phyloP scores from a whole-genome alignment of 106 monocot genomes.

The Acanthochlamys bracteata region DNA sequence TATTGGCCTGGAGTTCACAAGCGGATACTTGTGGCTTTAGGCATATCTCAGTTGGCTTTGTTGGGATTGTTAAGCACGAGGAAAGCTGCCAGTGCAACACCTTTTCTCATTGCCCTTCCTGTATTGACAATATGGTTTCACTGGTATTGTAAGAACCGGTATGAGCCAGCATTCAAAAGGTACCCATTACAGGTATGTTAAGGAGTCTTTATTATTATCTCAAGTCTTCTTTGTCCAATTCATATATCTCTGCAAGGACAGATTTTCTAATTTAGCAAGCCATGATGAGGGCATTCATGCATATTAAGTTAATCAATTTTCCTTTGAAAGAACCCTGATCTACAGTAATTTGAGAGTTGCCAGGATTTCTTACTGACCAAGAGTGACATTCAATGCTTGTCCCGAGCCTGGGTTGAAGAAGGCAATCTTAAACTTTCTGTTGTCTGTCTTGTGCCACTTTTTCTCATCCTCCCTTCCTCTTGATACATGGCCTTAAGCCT shows the following conservation, averaged over 20 bases:
- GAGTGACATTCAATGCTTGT: too few relatives aligned
- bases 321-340: too few relatives aligned
- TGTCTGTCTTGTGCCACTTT: too few relatives aligned
- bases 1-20: slow-evolving; percentile 78
- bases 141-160: slow-evolving; percentile 59
- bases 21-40: slow-evolving; percentile 40
- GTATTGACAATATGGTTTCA: slow-evolving; percentile 61
- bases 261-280: too few relatives aligned
- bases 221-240: not conserved
- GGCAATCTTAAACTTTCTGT: too few relatives aligned
- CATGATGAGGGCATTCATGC: too few relatives aligned
- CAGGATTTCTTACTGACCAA: too few relatives aligned
- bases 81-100: slow-evolving; percentile 46
- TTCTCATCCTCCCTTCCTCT: too few relatives aligned
- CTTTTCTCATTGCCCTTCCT: slow-evolving; percentile 62
- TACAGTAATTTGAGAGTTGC: too few relatives aligned
- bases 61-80: slow-evolving; percentile 64
- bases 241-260: not conserved
- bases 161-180: slow-evolving; percentile 55
- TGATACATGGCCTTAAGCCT: too few relatives aligned
- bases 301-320: too few relatives aligned
- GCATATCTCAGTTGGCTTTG: slow-evolving; percentile 62
- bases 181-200: slow-evolving; percentile 63
- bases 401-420: too few relatives aligned
- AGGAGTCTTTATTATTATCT: not conserved